Evolutionary conservation across 495 filamentous ascomycete species (phyloP).

Genomic region (Lepraria neglecta): DNA sequence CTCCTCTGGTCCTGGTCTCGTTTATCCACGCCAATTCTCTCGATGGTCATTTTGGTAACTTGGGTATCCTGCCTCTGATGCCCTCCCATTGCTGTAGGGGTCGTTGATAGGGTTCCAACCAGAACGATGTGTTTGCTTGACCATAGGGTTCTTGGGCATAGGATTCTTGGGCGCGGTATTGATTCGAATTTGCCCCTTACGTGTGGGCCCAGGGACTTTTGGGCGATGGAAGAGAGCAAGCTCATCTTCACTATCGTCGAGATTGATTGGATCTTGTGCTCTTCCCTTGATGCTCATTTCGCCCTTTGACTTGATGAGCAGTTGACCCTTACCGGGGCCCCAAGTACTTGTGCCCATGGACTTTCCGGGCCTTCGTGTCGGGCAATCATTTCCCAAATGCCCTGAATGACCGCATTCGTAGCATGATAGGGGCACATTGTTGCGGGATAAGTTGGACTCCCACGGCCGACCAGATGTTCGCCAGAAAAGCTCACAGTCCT

Average conservation of each 20-base stretch:
- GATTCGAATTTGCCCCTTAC: slow-evolving; percentile 28
- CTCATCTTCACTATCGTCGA: slow-evolving; percentile 31
- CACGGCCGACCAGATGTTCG: slow-evolving; percentile 28
- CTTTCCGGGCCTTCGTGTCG: slow-evolving; percentile 30
- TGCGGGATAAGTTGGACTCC: slow-evolving; percentile 31
- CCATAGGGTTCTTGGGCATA: background rate
- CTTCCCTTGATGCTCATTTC: slow-evolving; percentile 32
- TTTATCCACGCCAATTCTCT: background rate
- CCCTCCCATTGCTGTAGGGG: background rate
- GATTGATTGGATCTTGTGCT: slow-evolving; percentile 25
- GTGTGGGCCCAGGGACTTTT: slow-evolving; percentile 22
- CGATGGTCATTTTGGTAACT: background rate
- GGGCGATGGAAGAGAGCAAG: slow-evolving; percentile 28
- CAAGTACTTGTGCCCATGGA: slow-evolving; percentile 27
- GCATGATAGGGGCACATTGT: slow-evolving; percentile 37
- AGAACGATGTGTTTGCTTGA: background rate
- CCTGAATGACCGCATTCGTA: slow-evolving; percentile 41
- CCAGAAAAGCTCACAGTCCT: slow-evolving; percentile 42
- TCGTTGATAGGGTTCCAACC: slow-evolving; percentile 3
- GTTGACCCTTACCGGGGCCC: slow-evolving; percentile 14
- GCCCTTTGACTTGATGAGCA: slow-evolving; percentile 5
- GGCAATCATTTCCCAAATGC: slow-evolving; percentile 47
- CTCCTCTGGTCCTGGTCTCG: background rate
- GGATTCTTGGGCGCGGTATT: slow-evolving; percentile 7
- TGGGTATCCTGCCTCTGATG: background rate